Evolutionary conservation across 345 rosid species (phyloP).

Genomic region (Salix udensis): DNA sequence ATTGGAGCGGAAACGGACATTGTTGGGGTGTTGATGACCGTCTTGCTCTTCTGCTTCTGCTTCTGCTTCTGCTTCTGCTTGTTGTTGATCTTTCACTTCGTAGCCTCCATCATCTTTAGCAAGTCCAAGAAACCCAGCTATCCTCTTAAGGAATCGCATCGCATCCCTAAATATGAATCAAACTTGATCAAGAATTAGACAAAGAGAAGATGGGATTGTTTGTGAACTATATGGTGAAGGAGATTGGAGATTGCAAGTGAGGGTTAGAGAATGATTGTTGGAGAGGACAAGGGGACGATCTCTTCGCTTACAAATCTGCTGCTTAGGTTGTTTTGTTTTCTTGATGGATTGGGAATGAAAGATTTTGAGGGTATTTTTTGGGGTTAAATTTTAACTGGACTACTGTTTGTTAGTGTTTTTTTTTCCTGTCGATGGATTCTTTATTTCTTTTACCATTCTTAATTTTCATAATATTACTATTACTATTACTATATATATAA

Average conservation of each 20-base stretch:
- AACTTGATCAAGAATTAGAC: background rate
- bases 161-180: conserved; percentile 4
- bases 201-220: background rate
- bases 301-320: background rate
- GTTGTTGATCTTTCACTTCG: conserved; percentile 45
- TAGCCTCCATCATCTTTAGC: conserved; percentile 53
- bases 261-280: background rate
- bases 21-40: conserved; percentile 8
- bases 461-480: no score
- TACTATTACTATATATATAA: no score
- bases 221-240: background rate
- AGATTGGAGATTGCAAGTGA: background rate
- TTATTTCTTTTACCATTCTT: no score
- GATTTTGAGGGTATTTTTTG: background rate
- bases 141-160: conserved; percentile 80
- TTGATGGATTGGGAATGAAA: background rate
- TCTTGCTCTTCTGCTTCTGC: conserved; percentile 3
- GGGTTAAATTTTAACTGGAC: no score
- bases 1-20: conserved; percentile 20
- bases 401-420: no score
- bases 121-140: conserved; percentile 80
- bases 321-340: background rate
- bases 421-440: no score
- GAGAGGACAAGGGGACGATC: background rate
- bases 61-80: conserved; percentile 4